Conservation (phyloP, 768 basidiomycete species). For the Tulasnella sp. region DNA sequence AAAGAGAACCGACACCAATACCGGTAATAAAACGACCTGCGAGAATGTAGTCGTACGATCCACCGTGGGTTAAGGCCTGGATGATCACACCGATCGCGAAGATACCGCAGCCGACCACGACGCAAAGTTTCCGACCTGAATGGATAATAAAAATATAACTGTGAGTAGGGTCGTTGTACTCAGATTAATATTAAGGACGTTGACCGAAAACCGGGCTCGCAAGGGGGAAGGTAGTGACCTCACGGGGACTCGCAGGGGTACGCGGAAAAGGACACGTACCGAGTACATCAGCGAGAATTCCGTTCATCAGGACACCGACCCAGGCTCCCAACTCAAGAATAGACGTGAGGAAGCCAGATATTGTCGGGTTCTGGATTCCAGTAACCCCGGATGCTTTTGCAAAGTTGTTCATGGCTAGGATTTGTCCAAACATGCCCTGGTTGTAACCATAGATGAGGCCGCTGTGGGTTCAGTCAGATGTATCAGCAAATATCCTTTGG, state of each 20-base stretch:
- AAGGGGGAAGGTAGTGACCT: background rate
- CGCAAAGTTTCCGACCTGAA: background rate
- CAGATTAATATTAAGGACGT: too few relatives aligned
- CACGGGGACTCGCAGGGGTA: background rate
- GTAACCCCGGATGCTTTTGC: background rate
- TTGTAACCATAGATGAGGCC: slow-evolving; percentile 1
- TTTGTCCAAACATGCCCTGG: background rate
- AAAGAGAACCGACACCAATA: slow-evolving; percentile 74
- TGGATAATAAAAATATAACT: background rate
- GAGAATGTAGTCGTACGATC: slow-evolving; percentile 53
- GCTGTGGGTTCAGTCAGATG: background rate
- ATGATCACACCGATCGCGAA: slow-evolving; percentile 73
- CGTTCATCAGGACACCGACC: slow-evolving; percentile 68
- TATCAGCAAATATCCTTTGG: too few relatives aligned
- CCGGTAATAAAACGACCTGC: slow-evolving; percentile 69
- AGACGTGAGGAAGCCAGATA: slow-evolving; percentile 1
- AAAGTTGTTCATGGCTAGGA: background rate
- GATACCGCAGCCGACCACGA: slow-evolving; percentile 46
- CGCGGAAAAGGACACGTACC: slow-evolving; percentile 38
- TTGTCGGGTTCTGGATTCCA: slow-evolving; percentile 34
- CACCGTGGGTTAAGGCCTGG: slow-evolving; percentile 55
- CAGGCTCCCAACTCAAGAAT: slow-evolving; percentile 47
- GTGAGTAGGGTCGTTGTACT: too few relatives aligned
- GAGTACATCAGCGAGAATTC: slow-evolving; percentile 63
- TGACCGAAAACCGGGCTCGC: background rate